Base-by-base conservation (phyloP, 768 basidiomycete species). In the Boletus insuetus region DNA sequence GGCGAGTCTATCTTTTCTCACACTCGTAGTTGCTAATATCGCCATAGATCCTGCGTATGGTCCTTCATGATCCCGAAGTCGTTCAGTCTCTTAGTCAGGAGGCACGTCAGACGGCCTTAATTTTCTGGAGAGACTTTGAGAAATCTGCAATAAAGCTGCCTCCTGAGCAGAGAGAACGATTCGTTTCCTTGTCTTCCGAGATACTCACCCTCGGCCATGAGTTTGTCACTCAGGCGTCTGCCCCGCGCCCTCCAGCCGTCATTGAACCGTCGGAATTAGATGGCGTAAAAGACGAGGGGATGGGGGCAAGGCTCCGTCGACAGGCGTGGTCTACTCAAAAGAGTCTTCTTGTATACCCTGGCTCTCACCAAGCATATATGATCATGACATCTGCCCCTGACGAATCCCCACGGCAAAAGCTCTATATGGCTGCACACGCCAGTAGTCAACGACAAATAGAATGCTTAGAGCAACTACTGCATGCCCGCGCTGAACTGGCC, bases 81-180 rank as follows among this genome's bases (percentile, higher is more conserved):
- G 80, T 86, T 31, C 75, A 80, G 48, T 82, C 83, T 1, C 79
- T 92, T 49, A 81, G 79, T 47, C 82, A 81, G 13, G 91, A 93
- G 66, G 91, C 87, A n/a, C 75, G 82, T 51, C 84, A 88, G 60
- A 94, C 95, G 7, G 94, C 97, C 29, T 79, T 90, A 22, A 95
- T 95, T 56, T 98, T 98, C 73, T 88, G 93, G 82, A 82, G 89
- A 45, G 97, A 98, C 77, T 99, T 99, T 72, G 92, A 97, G 68
- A 94, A 94, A 70, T 98, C 95, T 14, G 96, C 93, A 10, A 95
- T 98, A 58, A 82, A 95, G 68, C 79, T 99, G 13, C 87, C 93
- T 11, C 82, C 87, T 0, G 78, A 77, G 11, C 79, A 93, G 62
- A 83, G 97, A 39, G 77, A 83, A 35, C 85, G 82, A 57, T 98